Base-by-base conservation (phyloP, 306 rosid species). In the Erythrophleum fordii region DNA sequence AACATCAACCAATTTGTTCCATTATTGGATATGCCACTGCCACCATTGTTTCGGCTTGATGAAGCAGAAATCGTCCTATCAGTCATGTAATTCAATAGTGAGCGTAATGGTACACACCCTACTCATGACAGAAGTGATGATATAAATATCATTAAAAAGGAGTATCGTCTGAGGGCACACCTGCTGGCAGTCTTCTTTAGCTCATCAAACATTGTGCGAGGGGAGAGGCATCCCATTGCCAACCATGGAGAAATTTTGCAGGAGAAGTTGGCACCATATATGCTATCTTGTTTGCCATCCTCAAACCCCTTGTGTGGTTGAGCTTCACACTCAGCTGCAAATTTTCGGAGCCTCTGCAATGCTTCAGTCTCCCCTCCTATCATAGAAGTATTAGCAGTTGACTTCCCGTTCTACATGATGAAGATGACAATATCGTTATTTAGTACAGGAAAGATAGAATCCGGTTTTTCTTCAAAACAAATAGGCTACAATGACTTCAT, bases 181-280 rank as follows among this genome's bases (percentile, higher is more conserved):
- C 98, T 90, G 83, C 85, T 66, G 80, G 91, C 65, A 7, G 94
- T 92, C 86, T 93, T 93, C 87, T 89, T 93, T 17, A 93, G 91
- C 41, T 90, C 97, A 65, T 93, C 91, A 69, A 83, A 93, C 97
- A 96, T 90, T 11, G 89, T 67, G 46, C 99, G 94, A 51, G 99
- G 98, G 44, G 99, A 96, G 72, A 96, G 87, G 80, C 99, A 96
- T 61, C 99, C 99, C 98, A 87, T 88, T 60, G 98, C 86, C 81
- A 96, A 79, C 99, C 99, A 96, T 22, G 99, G 98, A 72, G 99
- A 96, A 76, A 96, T 90, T 85, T 96, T 96, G 97, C 97, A 89
- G 1, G 98, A 96, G 80, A 96, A 93, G 79, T 90, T 96, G 74
- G 99, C 99, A 73, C 98, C 98, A 72, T 88, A 90, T 72, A 96